Conservation (phyloP, 345 rosid genomes). For the Citrus cavaleriei region DNA sequence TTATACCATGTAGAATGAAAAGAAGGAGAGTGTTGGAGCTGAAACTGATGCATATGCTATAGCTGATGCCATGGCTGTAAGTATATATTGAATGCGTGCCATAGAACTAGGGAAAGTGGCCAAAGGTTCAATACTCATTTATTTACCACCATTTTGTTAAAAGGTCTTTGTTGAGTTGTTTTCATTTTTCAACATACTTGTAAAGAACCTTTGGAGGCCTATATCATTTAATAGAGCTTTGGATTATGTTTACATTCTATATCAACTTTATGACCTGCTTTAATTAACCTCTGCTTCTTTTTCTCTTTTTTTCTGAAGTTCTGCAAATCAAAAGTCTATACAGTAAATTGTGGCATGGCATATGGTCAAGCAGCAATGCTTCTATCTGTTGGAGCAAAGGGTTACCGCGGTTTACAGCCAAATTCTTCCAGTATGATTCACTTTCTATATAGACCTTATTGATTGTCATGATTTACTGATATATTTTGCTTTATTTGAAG, state of each 20-base stretch:
- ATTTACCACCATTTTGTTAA: background rate
- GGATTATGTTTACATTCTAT: background rate
- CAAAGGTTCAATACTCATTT: background rate
- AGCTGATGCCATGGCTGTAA: constrained; percentile 77
- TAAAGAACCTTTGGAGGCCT: background rate
- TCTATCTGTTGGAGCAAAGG: constrained; percentile 76
- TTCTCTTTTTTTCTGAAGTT: constrained; percentile 34
- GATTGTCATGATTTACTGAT: constrained; percentile 3
- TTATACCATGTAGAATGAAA: constrained; percentile 58
- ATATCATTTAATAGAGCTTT: background rate
- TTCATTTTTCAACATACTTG: background rate
- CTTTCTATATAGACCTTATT: constrained; percentile 11
- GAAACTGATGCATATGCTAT: constrained; percentile 94
- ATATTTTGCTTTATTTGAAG: background rate
- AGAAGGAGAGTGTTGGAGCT: constrained; percentile 82
- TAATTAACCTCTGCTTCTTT: constrained; percentile 9
- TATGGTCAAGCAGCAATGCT: constrained; percentile 97
- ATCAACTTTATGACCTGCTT: background rate
- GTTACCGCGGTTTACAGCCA: constrained; percentile 70
- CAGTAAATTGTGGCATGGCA: constrained; percentile 85
- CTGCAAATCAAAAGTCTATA: constrained; percentile 65
- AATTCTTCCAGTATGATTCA: constrained; percentile 61
- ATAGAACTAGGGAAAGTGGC: background rate
- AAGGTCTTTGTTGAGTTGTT: background rate
- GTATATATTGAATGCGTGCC: constrained; percentile 20